Conservation (phyloP, 1,284 basidiomycete genomes). For the Rhodotorula sp. region DNA sequence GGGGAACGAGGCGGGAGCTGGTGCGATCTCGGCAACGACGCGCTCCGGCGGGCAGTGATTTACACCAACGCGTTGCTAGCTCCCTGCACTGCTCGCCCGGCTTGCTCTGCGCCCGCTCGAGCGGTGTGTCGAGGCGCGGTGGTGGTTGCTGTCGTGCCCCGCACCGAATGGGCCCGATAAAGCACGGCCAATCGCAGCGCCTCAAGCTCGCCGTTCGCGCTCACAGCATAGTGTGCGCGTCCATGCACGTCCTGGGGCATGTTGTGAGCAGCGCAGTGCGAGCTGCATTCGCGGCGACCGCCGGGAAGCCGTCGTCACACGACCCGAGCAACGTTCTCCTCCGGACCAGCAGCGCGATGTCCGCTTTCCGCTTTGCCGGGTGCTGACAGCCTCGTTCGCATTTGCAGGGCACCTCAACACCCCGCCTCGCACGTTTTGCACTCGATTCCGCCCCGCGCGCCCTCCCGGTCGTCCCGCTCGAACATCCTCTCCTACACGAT, state of each 20-base stretch:
- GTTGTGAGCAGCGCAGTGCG: too few species aligned
- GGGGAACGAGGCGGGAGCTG: neutral
- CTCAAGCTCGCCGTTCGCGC: neutral
- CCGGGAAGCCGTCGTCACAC: neutral
- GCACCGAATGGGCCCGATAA: neutral
- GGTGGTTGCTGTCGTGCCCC: neutral
- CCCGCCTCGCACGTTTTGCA: slow-evolving; percentile 39
- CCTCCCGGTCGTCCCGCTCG: slow-evolving; percentile 41
- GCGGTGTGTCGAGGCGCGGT: neutral
- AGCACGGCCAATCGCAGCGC: neutral
- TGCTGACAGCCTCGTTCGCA: neutral
- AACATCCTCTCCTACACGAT: slow-evolving; percentile 43
- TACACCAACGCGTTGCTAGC: neutral
- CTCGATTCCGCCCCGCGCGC: slow-evolving; percentile 40
- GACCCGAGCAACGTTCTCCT: neutral
- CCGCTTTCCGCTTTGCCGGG: too few species aligned
- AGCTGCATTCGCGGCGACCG: too few species aligned
- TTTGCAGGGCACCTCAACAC: slow-evolving; percentile 39
- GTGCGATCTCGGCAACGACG: too few species aligned
- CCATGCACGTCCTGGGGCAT: too few species aligned
- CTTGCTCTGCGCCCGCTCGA: too few species aligned
- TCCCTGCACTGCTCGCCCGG: too few species aligned
- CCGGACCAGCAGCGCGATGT: neutral
- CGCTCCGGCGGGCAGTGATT: neutral
- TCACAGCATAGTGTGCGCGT: neutral